A percentile compares a stretch with the other conserved stretches of the same genome.
These are phyloP conservation scores for Umbellularia californica DNA, from an alignment of 164 flowering plant genomes.

Conservation along the genomic window DNA sequence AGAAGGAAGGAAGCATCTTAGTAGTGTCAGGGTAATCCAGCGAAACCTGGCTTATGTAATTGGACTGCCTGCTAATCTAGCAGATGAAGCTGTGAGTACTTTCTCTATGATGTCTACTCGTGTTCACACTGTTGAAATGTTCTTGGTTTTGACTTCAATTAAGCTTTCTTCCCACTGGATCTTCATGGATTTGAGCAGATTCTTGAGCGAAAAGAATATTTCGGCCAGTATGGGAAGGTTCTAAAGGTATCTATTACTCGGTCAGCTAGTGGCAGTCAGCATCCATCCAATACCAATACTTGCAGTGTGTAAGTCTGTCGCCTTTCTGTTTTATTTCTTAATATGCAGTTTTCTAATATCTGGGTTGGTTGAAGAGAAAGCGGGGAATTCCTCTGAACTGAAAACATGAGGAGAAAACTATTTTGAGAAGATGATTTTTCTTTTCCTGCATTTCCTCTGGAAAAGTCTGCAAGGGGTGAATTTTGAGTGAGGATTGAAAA, in stretches of 20 bases:
- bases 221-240: slow-evolving; percentile 96
- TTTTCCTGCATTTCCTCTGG: too few relatives aligned
- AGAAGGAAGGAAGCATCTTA: slow-evolving; percentile 87
- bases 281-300: slow-evolving; percentile 64
- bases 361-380: too few relatives aligned
- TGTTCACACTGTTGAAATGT: not conserved
- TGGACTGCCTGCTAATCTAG: slow-evolving; percentile 84
- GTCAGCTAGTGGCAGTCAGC: slow-evolving; percentile 82
- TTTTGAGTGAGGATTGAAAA: too few relatives aligned
- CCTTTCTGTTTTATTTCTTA: not conserved
- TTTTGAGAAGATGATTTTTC: too few relatives aligned
- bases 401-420: too few relatives aligned
- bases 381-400: too few relatives aligned
- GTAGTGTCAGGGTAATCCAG: slow-evolving; percentile 87
- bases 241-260: slow-evolving; percentile 90
- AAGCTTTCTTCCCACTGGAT: too few relatives aligned
- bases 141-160: not conserved
- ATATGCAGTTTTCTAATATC: not conserved
- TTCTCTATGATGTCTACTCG: not conserved
- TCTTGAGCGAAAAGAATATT: slow-evolving; percentile 82
- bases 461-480: too few relatives aligned
- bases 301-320: slow-evolving; percentile 87
- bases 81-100: slow-evolving; percentile 80
- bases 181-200: slow-evolving; percentile 35
- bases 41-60: slow-evolving; percentile 87